These are phyloP conservation scores for Vanrija sp. DNA, from an alignment of 1,284 basidiomycete genomes.

Conservation along the genomic window DNA sequence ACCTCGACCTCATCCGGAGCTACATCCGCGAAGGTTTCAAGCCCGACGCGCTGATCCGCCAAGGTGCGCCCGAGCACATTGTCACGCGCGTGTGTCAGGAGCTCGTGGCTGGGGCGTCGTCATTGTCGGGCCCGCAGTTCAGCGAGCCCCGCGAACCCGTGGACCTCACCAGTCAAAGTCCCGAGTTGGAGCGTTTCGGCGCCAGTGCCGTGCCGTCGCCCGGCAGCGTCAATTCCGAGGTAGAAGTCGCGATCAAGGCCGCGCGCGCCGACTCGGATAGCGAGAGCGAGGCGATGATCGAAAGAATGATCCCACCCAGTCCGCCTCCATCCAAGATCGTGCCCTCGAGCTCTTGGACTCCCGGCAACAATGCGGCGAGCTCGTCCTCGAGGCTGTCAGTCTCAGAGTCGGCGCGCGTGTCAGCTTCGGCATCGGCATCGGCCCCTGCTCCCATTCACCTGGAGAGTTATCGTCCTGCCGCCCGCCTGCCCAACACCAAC, in stretches of 20 bases:
- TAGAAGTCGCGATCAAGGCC: slow-evolving; percentile 22
- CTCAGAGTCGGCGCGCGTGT: not conserved
- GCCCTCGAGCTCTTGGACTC: slow-evolving; percentile 8
- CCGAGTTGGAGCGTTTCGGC: no score
- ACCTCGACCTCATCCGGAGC: slow-evolving; percentile 33
- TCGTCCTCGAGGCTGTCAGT: not conserved
- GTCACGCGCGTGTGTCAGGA: slow-evolving; percentile 37
- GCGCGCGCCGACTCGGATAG: slow-evolving; percentile 17
- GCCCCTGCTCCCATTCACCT: not conserved
- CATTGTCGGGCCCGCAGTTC: no score
- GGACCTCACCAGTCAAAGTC: no score
- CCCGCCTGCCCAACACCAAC: no score
- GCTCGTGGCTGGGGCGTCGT: slow-evolving; percentile 26
- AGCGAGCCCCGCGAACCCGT: no score
- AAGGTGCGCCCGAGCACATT: slow-evolving; percentile 29
- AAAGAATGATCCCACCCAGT: slow-evolving; percentile 16
- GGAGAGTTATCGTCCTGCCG: not conserved
- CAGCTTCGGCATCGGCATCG: not conserved
- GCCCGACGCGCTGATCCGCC: slow-evolving; percentile 27
- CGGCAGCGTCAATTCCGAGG: slow-evolving; percentile 20
- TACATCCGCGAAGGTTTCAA: slow-evolving; percentile 30
- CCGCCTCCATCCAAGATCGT: slow-evolving; percentile 3
- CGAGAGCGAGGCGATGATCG: slow-evolving; percentile 21
- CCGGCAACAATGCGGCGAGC: not conserved
- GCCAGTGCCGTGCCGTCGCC: not conserved